Percentiles rank a stretch among this genome's conserved stretches.
Evolutionary conservation across 2,329 filamentous ascomycete genomes (phyloP).

Genomic region (Aspergillus candidus): DNA sequence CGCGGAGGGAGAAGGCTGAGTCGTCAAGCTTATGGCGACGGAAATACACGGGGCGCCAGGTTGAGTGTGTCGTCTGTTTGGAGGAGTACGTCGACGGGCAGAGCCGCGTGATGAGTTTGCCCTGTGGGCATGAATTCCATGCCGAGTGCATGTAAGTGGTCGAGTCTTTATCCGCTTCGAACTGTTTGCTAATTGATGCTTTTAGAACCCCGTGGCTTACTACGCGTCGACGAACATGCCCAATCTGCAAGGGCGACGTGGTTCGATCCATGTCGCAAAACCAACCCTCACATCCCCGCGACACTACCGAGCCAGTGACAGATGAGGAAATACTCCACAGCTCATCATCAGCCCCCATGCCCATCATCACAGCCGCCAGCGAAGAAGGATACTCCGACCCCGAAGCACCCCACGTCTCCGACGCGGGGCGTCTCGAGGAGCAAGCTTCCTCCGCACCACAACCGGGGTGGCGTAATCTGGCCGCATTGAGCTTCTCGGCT

Average conservation of each 20-base stretch:
- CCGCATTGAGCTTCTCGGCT: slow-evolving; percentile 40
- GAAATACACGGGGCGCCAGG: slow-evolving; percentile 58
- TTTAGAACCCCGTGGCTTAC: slow-evolving; percentile 90
- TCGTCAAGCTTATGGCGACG: slow-evolving; percentile 43
- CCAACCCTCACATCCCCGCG: slow-evolving; percentile 15
- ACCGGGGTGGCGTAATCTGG: slow-evolving; percentile 40
- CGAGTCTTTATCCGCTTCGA: too few relatives aligned
- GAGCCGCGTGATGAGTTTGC: slow-evolving; percentile 91
- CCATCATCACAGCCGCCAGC: slow-evolving; percentile 38
- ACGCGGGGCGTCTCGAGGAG: slow-evolving; percentile 29
- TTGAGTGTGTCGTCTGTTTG: slow-evolving; percentile 92
- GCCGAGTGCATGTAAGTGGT: slow-evolving; percentile 99
- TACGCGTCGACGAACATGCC: slow-evolving; percentile 90
- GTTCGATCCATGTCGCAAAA: slow-evolving; percentile 57
- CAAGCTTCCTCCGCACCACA: slow-evolving; percentile 28
- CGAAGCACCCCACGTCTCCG: slow-evolving; percentile 34
- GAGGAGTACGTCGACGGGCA: slow-evolving; percentile 95
- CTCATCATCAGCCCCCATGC: slow-evolving; percentile 47
- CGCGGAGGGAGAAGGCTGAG: slow-evolving; percentile 43
- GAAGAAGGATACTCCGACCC: slow-evolving; percentile 38
- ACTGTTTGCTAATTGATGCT: slow-evolving; percentile 14
- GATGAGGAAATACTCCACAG: slow-evolving; percentile 42
- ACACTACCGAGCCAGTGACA: slow-evolving; percentile 33
- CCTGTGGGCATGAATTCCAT: slow-evolving; percentile 97
- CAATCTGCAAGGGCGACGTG: slow-evolving; percentile 97